Conservation (phyloP, 805 yeast species). For the Kodamaea lidongshanica region DNA sequence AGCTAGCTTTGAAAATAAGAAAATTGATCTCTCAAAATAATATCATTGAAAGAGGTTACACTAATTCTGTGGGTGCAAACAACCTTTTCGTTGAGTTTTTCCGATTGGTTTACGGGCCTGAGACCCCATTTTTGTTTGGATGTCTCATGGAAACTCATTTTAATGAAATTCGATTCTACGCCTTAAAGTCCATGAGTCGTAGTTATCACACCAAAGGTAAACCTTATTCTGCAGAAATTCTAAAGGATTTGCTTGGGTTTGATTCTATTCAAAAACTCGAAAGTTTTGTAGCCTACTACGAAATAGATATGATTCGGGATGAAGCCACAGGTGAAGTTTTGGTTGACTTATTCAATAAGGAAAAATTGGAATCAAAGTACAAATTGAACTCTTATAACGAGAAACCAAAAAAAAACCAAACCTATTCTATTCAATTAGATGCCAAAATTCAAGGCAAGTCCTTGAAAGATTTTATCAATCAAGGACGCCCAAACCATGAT, state of each 20-base stretch:
- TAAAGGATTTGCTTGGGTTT: slow-evolving; percentile 57
- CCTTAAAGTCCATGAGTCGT: slow-evolving; percentile 58
- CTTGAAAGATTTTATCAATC: slow-evolving; percentile 25
- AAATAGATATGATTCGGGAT: slow-evolving; percentile 36
- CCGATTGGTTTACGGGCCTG: slow-evolving; percentile 37
- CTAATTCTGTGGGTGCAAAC: slow-evolving; percentile 49
- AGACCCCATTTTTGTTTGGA: slow-evolving; percentile 60
- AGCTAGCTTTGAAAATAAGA: slow-evolving; percentile 66
- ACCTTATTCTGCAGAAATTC: slow-evolving; percentile 47
- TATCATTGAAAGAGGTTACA: slow-evolving; percentile 43
- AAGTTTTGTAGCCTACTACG: slow-evolving; percentile 59
- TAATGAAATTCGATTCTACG: slow-evolving; percentile 71
- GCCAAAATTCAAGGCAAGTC: slow-evolving; percentile 18
- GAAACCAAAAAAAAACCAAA: slow-evolving; percentile 33
- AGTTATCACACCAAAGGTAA: slow-evolving; percentile 67
- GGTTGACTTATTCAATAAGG: slow-evolving; percentile 38
- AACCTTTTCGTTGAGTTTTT: slow-evolving; percentile 64
- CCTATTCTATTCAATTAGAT: slow-evolving; percentile 29
- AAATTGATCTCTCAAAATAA: slow-evolving; percentile 60
- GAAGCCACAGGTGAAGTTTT: slow-evolving; percentile 23
- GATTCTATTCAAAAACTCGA: slow-evolving; percentile 50
- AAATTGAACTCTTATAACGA: slow-evolving; percentile 33
- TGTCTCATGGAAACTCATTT: slow-evolving; percentile 76
- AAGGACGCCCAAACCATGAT: slow-evolving; percentile 26
- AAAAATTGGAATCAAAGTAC: slow-evolving; percentile 33